Evolutionary conservation across 768 basidiomycete genomes (phyloP), one percentile per base, ranked within the genome.

Genomic region (Phlebiopsis flavidoalba): DNA sequence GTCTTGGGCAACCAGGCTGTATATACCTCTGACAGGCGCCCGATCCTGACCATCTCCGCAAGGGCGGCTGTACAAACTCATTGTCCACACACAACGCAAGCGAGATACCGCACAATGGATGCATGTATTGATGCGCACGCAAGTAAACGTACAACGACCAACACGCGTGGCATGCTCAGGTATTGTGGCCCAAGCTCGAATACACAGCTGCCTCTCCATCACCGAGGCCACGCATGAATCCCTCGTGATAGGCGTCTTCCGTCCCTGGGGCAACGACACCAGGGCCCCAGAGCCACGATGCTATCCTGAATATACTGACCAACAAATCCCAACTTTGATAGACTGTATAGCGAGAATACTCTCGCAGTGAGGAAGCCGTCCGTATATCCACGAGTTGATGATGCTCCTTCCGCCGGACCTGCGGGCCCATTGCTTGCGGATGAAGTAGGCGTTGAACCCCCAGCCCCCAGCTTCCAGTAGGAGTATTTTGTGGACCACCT

Each of bases 221-320:
- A 19, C 65, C 66, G 11, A 86, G 67, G 4, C 85, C 86, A 53
- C 74, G 70, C 63, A 73, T 66, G 69, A 86, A 86, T 62, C 75
- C 80, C 40, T 71, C 69, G 24, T 65, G 65, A 66, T 87, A 86
- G 46, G 69, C 67, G 33, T 73, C 71, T 60, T 82, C 76, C n/a
- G 74, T 76, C 21, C 75, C 78, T 24, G 67, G 67, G 10, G 65
- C 66, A 19, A 81, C 68, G 17, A 74, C 71, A 21, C 60, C 63
- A 10, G 73, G 68, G 26, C 5, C 79, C 79, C 37, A 73, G 72
- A n/a, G 66, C 71, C 5, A 66, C 66, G 48, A 74, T 58, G 40
- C 75, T 78, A 62, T 88, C 85, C 17, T 35, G 60, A n/a, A 88
- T 77, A 65, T 80, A 87, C 64, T 89, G 87, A 6, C 78, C 81